Evolutionary conservation across 2,329 filamentous ascomycete genomes (phyloP), one percentile per base, ranked within the genome.

Genomic region (Chrysoporthe austroafricana): DNA sequence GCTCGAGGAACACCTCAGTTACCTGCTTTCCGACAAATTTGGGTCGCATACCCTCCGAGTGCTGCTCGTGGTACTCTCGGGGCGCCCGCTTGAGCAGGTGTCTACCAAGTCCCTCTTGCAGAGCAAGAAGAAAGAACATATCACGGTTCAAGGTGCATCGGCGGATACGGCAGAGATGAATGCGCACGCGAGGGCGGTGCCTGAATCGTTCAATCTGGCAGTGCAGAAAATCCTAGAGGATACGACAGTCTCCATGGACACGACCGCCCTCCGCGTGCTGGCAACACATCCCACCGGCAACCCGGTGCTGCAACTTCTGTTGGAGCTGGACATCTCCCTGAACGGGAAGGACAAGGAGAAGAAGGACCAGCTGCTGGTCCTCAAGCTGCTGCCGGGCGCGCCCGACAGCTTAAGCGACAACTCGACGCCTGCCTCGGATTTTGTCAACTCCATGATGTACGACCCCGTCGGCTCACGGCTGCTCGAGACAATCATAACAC

Each of bases 41-140:
- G 96, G 94, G 5, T 98, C 96, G 0, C 96, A 99, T 76, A 91
- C 93, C 0, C 84, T 99, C 56, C 89, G 96, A 60, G 92, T 97
- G 0, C 84, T 99, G 9, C 83, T 99, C 1, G 83, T 97, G 3
- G 89, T 98, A 1, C 83, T 99, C 5, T 92, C 95, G 0, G 96
- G 96, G 7, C 86, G 92, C 69, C 90, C 94, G 0, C 81, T 97
- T 5, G 89, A 93, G 67, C 88, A 91, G 67, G 80, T 86, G 0
- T 86, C 89, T 0, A 89, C 86, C 34, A 90, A 90, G 76, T 89
- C 90, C 1, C 81, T 97, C n/a, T 80, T 97, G 59, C 92, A 95
- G 76, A 97, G 95, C 83, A 94, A 93, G 79, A 94, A 90, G 80
- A 98, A 98, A 79, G 94, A 98, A 79, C 90, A 91, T 72, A 85